Base-by-base conservation (phyloP, 2,329 filamentous ascomycete genomes). In the Cyphellophora attinorum region DNA sequence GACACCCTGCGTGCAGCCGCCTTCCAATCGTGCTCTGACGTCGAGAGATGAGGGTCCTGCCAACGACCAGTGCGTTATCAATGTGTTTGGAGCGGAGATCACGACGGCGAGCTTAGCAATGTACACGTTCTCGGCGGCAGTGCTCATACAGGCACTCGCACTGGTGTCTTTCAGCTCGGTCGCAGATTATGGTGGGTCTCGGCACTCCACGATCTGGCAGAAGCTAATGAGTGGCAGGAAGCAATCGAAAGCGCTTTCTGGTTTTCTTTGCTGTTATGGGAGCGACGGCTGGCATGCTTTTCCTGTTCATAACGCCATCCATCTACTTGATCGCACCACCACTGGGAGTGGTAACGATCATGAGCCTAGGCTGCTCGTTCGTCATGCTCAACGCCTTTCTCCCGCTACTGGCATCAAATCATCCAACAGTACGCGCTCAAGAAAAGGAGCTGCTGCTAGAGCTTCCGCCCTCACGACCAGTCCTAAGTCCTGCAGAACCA, bases 71-170 rank as follows among this genome's bases (percentile, higher is more conserved):
- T 93, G 85, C 52, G 65, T 93, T 37, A 74, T 93, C 37, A 71
- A 76, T 40, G 65, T 93, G 4, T 61, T 88, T 14, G 85, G 85
- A 11, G 56, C 79, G 45, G 76, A 86, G 50, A 76, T 93, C 61
- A 93, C 91, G 58, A 93, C 85, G 1, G 84, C 85, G 25, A 86
- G 81, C 56, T 93, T 93, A 56, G 85, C 83, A 55, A 91, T 93
- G 85, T 93, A 93, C 60, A 93, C 85, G 1, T 94, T 95, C 58
- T 91, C 85, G 41, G 67, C 89, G 51, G 89, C 83, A 51, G 88
- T 95, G 2, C 60, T 93, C 6, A 58, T 94, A 11, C 88, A 95
- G 58, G 84, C 85, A 2, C 60, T 94, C 30, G 67, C 93, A 11
- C 85, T 95, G 30, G 82, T 95, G 42, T 93, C 85, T 10, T 57